These are phyloP conservation scores for Berkeleyomyces basicola DNA, from an alignment of 2,329 filamentous ascomycete species.

Conservation along the genomic window DNA sequence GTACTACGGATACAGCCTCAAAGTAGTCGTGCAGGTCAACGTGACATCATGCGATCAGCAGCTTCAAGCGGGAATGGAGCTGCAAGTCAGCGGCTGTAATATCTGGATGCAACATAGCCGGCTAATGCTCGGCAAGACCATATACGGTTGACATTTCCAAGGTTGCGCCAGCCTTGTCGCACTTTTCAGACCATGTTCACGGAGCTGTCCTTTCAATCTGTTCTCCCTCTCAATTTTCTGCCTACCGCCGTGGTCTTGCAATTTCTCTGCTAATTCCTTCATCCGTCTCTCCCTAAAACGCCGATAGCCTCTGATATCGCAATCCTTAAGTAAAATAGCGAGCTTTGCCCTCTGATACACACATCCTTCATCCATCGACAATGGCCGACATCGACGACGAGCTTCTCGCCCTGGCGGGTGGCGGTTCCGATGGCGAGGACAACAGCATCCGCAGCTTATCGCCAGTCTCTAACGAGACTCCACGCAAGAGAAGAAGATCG, in stretches of 20 bases:
- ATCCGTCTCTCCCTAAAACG: neutral
- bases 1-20: too few relatives aligned
- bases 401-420: conserved; percentile 75
- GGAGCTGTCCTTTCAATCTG: neutral
- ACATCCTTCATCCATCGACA: conserved; percentile 16
- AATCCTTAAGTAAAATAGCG: too few relatives aligned
- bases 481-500: conserved; percentile 2
- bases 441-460: conserved; percentile 6
- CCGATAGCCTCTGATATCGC: neutral
- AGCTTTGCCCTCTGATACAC: neutral
- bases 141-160: neutral
- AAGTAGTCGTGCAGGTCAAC: too few relatives aligned
- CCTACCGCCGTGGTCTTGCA: neutral
- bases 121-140: neutral
- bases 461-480: neutral
- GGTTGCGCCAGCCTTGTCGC: neutral
- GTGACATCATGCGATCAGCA: too few relatives aligned
- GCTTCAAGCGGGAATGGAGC: too few relatives aligned
- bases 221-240: neutral
- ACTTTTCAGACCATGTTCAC: neutral
- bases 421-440: conserved; percentile 46
- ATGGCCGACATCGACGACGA: conserved; percentile 92
- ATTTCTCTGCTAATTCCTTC: neutral
- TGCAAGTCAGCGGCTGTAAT: too few relatives aligned
- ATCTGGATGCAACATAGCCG: neutral